Evolutionary conservation across 805 yeast genomes (phyloP).

Genomic region (Starmerella lactis-condensi): DNA sequence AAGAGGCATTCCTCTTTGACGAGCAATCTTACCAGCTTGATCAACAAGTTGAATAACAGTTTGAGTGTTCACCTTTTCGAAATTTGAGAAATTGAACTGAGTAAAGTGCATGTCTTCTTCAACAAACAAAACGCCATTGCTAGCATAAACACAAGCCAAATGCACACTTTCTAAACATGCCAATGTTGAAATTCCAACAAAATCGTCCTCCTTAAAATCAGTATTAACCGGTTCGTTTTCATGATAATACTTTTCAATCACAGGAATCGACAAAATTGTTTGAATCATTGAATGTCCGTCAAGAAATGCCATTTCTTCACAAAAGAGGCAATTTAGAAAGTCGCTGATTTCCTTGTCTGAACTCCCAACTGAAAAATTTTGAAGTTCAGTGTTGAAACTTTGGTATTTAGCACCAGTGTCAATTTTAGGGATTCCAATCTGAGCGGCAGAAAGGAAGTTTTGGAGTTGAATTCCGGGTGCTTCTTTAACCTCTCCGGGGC

Average conservation of each 20-base stretch:
- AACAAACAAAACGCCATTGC: conserved; percentile 15
- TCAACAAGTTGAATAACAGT: conserved; percentile 15
- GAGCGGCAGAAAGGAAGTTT: conserved; percentile 79
- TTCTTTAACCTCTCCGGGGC: conserved; percentile 40
- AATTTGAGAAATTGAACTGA: conserved; percentile 36
- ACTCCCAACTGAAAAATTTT: conserved; percentile 25
- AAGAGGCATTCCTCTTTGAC: conserved; percentile 29
- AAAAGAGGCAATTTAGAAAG: conserved; percentile 36
- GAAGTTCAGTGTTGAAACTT: conserved; percentile 26
- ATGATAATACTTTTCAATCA: conserved; percentile 41
- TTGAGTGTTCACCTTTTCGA: conserved; percentile 15
- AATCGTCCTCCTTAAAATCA: conserved; percentile 4
- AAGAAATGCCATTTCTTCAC: conserved; percentile 53
- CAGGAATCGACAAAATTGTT: conserved; percentile 57
- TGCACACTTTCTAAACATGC: conserved; percentile 16
- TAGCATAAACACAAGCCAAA: conserved; percentile 11
- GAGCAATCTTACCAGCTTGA: conserved; percentile 31
- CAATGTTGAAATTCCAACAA: conserved; percentile 15
- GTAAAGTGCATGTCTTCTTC: conserved; percentile 26
- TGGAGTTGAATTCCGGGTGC: conserved; percentile 44
- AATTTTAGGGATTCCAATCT: conserved; percentile 43
- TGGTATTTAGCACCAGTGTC: conserved; percentile 48
- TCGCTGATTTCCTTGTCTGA: conserved; percentile 29
- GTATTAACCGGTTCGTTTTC: conserved; percentile 12
- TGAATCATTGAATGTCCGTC: conserved; percentile 56